These are phyloP conservation scores for Magnolia sinica DNA, from an alignment of 164 flowering plant species.

Conservation along the genomic window DNA sequence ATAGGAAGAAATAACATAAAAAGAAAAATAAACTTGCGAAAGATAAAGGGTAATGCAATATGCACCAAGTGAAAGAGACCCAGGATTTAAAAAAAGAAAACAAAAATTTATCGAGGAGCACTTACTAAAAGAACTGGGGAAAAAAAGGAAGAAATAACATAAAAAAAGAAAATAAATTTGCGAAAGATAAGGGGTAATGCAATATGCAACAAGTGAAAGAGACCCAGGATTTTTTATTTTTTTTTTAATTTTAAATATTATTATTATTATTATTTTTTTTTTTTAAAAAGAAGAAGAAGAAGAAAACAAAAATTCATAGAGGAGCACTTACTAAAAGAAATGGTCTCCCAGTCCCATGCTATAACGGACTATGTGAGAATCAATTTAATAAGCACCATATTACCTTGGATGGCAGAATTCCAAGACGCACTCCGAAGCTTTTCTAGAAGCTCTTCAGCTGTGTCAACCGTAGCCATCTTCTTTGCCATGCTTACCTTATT, in stretches of 20 bases:
- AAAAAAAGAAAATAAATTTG: neutral
- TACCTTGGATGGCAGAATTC: conserved; percentile 90
- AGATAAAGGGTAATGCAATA: neutral
- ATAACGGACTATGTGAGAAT: neutral
- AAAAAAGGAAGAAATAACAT: too few relatives aligned
- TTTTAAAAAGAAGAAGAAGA: neutral
- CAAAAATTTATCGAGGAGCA: too few relatives aligned
- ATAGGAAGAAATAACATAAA: too few relatives aligned
- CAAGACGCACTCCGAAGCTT: conserved; percentile 90
- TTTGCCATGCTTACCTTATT: conserved; percentile 94
- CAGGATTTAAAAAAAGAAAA: neutral
- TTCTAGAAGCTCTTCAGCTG: conserved; percentile 83
- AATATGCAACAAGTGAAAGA: neutral
- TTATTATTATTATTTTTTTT: neutral
- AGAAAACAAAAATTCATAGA: neutral
- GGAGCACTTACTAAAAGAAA: neutral
- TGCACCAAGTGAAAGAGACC: neutral
- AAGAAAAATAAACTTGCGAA: neutral
- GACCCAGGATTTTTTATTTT: neutral
- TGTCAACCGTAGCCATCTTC: conserved; percentile 94
- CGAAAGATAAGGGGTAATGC: neutral
- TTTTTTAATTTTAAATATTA: too few relatives aligned
- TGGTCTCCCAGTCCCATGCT: neutral
- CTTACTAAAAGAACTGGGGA: too few relatives aligned
- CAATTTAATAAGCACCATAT: neutral